phyloP scores from a whole-genome alignment of 2,329 filamentous ascomycete genomes.

The Trichoderma sp. region DNA sequence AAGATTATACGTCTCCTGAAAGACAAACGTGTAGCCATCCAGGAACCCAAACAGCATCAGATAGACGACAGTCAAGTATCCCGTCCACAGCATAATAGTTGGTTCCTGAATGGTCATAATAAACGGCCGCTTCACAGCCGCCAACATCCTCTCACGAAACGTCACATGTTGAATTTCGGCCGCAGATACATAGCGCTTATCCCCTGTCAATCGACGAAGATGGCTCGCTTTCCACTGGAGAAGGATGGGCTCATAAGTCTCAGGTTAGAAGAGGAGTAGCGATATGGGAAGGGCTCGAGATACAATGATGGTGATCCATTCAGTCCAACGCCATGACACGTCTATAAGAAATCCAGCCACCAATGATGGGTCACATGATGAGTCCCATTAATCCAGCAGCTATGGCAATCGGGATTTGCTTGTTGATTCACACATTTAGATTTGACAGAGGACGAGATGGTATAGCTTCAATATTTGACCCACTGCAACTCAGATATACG shows the following conservation, averaged over 20 bases:
- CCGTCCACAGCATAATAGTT: conserved; percentile 10
- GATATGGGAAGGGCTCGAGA: neutral
- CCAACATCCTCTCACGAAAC: neutral
- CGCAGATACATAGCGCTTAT: conserved; percentile 1
- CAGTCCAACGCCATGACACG: conserved; percentile 7
- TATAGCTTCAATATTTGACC: too few species aligned
- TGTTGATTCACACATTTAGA: neutral
- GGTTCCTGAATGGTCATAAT: conserved; percentile 7
- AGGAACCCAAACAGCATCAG: conserved; percentile 8
- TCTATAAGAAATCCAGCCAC: conserved; percentile 9
- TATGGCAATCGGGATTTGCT: neutral
- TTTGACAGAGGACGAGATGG: neutral
- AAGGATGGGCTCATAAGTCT: neutral
- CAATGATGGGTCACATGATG: neutral
- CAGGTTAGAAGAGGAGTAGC: conserved; percentile 4
- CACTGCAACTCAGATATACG: too few species aligned
- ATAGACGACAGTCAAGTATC: conserved; percentile 1
- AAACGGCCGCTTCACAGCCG: neutral
- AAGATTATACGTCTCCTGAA: neutral
- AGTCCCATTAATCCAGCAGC: conserved; percentile 4
- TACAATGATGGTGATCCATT: conserved; percentile 10
- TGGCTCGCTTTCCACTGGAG: conserved; percentile 12
- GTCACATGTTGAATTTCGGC: neutral
- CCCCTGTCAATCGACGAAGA: neutral
- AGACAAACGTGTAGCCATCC: conserved; percentile 7